Evolutionary conservation across 2,329 filamentous ascomycete species (phyloP).

Genomic region (Calonectria hongkongensis): DNA sequence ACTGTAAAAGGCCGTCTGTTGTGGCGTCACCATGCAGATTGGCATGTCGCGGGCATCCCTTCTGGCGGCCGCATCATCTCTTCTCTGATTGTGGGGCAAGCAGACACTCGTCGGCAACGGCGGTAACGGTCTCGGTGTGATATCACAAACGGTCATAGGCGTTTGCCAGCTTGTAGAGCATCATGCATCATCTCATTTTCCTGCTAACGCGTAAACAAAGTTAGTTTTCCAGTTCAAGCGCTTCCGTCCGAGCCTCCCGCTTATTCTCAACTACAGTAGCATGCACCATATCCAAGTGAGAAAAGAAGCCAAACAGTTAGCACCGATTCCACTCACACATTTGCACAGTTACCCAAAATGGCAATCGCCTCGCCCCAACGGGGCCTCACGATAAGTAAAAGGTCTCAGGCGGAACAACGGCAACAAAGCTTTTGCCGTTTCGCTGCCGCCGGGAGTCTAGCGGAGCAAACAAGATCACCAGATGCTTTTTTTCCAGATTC

Average conservation of each 20-base stretch:
- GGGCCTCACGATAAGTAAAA: not conserved
- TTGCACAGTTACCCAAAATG: not conserved
- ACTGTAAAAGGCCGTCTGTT: not conserved
- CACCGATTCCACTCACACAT: not conserved
- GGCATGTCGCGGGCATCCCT: not conserved
- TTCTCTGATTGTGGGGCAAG: not conserved
- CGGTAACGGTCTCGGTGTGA: conserved; percentile 10
- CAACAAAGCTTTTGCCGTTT: conserved; percentile 11
- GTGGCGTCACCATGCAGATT: conserved; percentile 22
- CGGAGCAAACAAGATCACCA: not conserved
- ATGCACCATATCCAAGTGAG: not conserved
- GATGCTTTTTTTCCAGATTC: conserved; percentile 1
- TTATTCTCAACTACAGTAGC: not conserved
- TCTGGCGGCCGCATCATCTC: conserved; percentile 8
- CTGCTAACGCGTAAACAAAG: not conserved
- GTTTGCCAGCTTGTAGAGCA: too few species aligned
- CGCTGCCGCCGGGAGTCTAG: not conserved
- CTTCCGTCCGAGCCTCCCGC: not conserved
- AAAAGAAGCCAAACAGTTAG: not conserved
- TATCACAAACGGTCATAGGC: not conserved
- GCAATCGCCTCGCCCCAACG: not conserved
- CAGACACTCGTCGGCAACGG: conserved; percentile 8
- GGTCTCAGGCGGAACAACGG: not conserved
- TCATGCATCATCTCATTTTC: not conserved
- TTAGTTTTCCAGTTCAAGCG: not conserved